phyloP scores from a whole-genome alignment of 1,284 basidiomycete genomes.

The Fomitopsis schrenkii region DNA sequence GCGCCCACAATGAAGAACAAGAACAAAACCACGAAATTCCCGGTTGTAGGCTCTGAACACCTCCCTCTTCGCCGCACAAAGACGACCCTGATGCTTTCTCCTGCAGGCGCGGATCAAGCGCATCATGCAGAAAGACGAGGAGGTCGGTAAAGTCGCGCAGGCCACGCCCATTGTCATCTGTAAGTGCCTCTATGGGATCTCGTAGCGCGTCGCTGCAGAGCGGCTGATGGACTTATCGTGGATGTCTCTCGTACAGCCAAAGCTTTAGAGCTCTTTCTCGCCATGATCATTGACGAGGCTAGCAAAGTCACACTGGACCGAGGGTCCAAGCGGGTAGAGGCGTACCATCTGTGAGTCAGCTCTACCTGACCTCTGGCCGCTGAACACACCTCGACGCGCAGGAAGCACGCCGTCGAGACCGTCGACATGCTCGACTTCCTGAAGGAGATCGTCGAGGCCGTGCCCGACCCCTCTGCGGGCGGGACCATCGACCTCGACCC shows the following conservation, averaged over 20 bases:
- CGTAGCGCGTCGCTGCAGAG: background rate
- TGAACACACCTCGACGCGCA: slow-evolving; percentile 30
- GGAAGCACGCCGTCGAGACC: slow-evolving; percentile 91
- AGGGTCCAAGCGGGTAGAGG: slow-evolving; percentile 88
- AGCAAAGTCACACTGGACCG: slow-evolving; percentile 78
- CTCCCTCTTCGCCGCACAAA: background rate
- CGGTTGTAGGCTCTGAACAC: slow-evolving; percentile 50
- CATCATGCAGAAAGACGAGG: slow-evolving; percentile 99
- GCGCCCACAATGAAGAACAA: slow-evolving; percentile 67
- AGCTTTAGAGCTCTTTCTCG: slow-evolving; percentile 92
- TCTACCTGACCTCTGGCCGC: background rate
- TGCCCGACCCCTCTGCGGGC: slow-evolving; percentile 86
- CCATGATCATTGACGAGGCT: slow-evolving; percentile 81
- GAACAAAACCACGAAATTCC: slow-evolving; percentile 83
- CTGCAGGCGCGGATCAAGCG: slow-evolving; percentile 93
- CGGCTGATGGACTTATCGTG: background rate
- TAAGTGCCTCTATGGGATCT: slow-evolving; percentile 41
- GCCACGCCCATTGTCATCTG: slow-evolving; percentile 98
- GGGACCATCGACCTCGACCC: slow-evolving; percentile 70
- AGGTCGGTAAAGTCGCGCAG: slow-evolving; percentile 98
- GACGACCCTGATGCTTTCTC: background rate
- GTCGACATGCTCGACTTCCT: slow-evolving; percentile 94
- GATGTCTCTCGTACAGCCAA: slow-evolving; percentile 61
- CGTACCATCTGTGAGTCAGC: slow-evolving; percentile 87
- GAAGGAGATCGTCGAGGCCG: slow-evolving; percentile 87